Conservation (phyloP, 352 stramenopile genomes). For the Phytophthora rubi region DNA sequence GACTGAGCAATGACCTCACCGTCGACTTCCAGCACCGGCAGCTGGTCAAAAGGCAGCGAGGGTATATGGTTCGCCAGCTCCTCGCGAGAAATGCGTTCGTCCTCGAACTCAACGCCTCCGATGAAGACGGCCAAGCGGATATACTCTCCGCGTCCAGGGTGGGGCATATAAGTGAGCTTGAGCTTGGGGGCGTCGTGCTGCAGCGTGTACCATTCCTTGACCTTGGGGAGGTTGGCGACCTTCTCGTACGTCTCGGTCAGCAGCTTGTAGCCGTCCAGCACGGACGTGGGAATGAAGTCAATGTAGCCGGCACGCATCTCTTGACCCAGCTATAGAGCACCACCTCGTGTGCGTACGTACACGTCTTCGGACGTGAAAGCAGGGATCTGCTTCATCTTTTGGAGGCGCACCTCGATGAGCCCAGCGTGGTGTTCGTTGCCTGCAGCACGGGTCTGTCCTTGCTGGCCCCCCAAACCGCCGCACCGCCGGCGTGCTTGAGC, state of each 20-base stretch:
- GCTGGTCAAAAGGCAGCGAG: conserved; percentile 51
- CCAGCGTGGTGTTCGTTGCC: conserved; percentile 13
- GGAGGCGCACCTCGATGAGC: conserved; percentile 40
- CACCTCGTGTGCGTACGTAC: conserved; percentile 40
- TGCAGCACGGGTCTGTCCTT: too few relatives aligned
- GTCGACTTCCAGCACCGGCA: conserved; percentile 58
- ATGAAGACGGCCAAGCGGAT: conserved; percentile 62
- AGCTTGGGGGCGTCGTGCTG: conserved; percentile 40
- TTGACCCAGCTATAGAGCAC: conserved; percentile 47
- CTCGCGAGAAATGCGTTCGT: conserved; percentile 49
- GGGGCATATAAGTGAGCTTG: conserved; percentile 65
- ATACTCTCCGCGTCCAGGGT: conserved; percentile 48
- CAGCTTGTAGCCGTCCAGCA: conserved; percentile 41
- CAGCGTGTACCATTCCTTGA: conserved; percentile 47
- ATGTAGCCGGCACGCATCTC: conserved; percentile 39
- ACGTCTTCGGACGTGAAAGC: conserved; percentile 43
- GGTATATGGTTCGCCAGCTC: conserved; percentile 50
- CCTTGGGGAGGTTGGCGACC: conserved; percentile 40
- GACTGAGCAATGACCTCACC: conserved; percentile 57
- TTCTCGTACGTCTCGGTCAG: conserved; percentile 40
- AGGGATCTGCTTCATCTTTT: conserved; percentile 44
- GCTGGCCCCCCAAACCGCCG: too few relatives aligned
- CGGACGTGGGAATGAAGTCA: conserved; percentile 44
- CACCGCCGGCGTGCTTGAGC: too few relatives aligned
- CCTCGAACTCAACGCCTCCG: conserved; percentile 57